These are phyloP conservation scores for Cylindrotheca fusiformis DNA, from an alignment of 108 stramenopile genomes.

Conservation along the genomic window DNA sequence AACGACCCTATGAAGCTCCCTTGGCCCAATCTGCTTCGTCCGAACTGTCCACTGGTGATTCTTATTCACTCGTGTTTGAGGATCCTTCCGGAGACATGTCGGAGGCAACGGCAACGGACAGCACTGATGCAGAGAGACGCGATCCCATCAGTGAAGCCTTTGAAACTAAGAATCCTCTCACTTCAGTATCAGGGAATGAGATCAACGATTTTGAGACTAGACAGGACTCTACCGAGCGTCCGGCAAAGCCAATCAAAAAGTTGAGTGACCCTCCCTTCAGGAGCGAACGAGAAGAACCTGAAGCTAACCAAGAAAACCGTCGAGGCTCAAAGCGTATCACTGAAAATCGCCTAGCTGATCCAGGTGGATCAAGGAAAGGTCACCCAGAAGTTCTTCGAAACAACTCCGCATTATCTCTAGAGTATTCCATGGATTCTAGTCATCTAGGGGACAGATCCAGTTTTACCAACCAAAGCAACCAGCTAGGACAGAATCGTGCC, in stretches of 20 bases:
- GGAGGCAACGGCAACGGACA: too few relatives aligned
- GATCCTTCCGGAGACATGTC: background rate
- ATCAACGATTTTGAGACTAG: background rate
- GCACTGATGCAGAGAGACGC: too few relatives aligned
- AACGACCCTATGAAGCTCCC: too few relatives aligned
- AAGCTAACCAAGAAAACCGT: background rate
- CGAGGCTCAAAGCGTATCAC: too few relatives aligned
- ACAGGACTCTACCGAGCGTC: background rate
- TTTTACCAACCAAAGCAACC: constrained; percentile 28
- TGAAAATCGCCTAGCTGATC: too few relatives aligned
- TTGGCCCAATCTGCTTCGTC: background rate
- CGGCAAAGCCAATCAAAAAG: background rate
- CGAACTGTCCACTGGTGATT: background rate
- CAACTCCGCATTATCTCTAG: constrained; percentile 45
- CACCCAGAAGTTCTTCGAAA: constrained; percentile 5
- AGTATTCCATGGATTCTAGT: constrained; percentile 66
- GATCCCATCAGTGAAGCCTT: too few relatives aligned
- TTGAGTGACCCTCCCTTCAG: background rate
- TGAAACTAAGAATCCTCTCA: background rate
- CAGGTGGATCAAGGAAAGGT: too few relatives aligned
- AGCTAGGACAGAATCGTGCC: constrained; percentile 34
- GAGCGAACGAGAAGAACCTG: background rate
- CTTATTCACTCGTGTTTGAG: background rate
- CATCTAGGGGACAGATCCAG: background rate
- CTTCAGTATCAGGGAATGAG: background rate